A percentile compares a stretch with the other conserved stretches of the same genome.
Conservation (phyloP, 2,329 filamentous ascomycete species). For the Penicillium hesseltinei region DNA sequence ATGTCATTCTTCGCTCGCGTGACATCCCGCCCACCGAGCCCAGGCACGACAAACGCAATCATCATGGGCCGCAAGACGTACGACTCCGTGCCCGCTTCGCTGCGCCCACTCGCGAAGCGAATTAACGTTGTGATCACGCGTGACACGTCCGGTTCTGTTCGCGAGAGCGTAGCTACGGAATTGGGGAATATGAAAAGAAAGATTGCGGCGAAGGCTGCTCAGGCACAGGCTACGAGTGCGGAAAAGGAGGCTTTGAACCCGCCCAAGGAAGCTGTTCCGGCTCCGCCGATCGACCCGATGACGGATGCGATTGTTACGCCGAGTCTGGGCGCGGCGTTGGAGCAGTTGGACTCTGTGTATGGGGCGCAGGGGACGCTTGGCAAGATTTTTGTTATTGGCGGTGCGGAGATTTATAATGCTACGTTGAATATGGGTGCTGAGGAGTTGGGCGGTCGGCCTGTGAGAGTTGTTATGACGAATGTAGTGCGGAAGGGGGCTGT, state of each 20-base stretch:
- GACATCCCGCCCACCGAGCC: slow-evolving; percentile 60
- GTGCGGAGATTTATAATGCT: slow-evolving; percentile 76
- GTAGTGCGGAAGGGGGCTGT: slow-evolving; percentile 29
- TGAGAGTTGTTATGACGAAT: slow-evolving; percentile 44
- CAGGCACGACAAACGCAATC: slow-evolving; percentile 62
- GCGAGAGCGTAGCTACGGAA: slow-evolving; percentile 35
- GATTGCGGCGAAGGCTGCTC: slow-evolving; percentile 19
- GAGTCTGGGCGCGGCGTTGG: slow-evolving; percentile 60
- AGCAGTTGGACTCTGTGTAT: slow-evolving; percentile 33
- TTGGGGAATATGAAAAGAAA: slow-evolving; percentile 32
- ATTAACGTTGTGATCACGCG: slow-evolving; percentile 77
- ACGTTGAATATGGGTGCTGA: slow-evolving; percentile 51
- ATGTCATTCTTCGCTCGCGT: slow-evolving; percentile 95
- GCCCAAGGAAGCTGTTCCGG: neutral
- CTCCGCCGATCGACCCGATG: slow-evolving; percentile 12
- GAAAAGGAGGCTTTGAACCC: neutral
- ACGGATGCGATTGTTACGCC: slow-evolving; percentile 52
- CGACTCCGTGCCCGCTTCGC: slow-evolving; percentile 77
- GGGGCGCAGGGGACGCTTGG: slow-evolving; percentile 41
- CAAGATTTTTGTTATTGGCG: slow-evolving; percentile 83
- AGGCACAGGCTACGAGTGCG: slow-evolving; percentile 2
- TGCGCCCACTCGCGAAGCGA: slow-evolving; percentile 75
- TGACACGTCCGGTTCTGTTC: slow-evolving; percentile 33
- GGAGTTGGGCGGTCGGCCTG: slow-evolving; percentile 8
- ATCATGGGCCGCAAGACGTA: slow-evolving; percentile 98